Percentiles rank a stretch among this genome's conserved stretches.
phyloP scores from a whole-genome alignment of 2,329 filamentous ascomycete species.

The Sordariomycetes sp. region DNA sequence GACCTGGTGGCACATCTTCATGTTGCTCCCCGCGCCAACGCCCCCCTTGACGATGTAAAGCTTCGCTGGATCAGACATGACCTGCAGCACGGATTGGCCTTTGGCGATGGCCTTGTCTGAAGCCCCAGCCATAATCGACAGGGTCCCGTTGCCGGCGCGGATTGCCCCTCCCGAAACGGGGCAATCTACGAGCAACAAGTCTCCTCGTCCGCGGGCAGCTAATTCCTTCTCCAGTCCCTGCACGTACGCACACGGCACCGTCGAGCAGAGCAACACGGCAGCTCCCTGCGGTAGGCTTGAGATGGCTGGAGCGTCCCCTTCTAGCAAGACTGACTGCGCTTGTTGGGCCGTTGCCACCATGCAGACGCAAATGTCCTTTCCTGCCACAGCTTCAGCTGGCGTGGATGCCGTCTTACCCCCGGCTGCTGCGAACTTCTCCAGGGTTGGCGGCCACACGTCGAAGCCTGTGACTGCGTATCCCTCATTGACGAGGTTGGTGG shows the following conservation, averaged over 20 bases:
- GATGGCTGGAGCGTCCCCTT: conserved; percentile 39
- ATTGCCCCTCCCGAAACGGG: conserved; percentile 17
- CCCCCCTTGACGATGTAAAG: conserved; percentile 54
- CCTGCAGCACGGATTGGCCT: conserved; percentile 48
- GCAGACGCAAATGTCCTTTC: conserved; percentile 53
- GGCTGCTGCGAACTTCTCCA: conserved; percentile 54
- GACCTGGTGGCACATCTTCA: conserved; percentile 62
- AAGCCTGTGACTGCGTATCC: conserved; percentile 62
- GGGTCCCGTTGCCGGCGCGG: conserved; percentile 48
- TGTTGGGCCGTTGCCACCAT: conserved; percentile 71
- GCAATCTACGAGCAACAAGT: conserved; percentile 40
- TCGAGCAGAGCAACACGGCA: conserved; percentile 59
- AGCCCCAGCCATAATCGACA: conserved; percentile 66
- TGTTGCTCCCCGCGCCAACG: conserved; percentile 54
- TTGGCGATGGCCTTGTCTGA: conserved; percentile 45
- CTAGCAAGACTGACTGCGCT: conserved; percentile 56
- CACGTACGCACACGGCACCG: conserved; percentile 58
- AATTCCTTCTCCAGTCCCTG: conserved; percentile 51
- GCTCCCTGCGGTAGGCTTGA: conserved; percentile 43
- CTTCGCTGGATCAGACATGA: conserved; percentile 53
- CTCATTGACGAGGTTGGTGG: conserved; percentile 58
- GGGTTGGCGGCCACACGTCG: conserved; percentile 59
- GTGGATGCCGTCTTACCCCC: conserved; percentile 52
- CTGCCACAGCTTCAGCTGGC: conserved; percentile 50
- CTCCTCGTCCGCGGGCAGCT: conserved; percentile 41